These are phyloP conservation scores for Zygosaccharomyces rouxii DNA, from an alignment of 805 yeast species.

Conservation along the genomic window DNA sequence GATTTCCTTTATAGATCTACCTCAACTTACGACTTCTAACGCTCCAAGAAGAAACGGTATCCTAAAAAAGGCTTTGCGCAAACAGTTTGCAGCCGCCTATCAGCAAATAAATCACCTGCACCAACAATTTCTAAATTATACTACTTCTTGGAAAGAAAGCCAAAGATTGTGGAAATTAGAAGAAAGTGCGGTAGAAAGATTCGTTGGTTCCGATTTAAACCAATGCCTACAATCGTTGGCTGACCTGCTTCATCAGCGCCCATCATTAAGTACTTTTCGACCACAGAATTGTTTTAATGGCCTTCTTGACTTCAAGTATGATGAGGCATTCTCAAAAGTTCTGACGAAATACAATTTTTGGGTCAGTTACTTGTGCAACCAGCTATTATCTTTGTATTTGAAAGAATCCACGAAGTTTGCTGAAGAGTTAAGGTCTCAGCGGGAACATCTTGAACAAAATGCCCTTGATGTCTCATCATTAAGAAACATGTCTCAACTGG, in stretches of 20 bases:
- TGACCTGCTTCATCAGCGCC: constrained; percentile 2
- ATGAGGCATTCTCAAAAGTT: constrained; percentile 22
- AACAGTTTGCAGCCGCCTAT: not conserved
- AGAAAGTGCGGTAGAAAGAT: not conserved
- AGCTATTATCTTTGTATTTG: constrained; percentile 40
- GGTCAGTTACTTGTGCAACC: constrained; percentile 44
- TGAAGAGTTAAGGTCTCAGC: constrained; percentile 32
- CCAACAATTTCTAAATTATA: not conserved
- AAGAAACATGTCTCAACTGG: constrained; percentile 35
- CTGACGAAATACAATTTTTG: constrained; percentile 54
- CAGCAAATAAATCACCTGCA: not conserved
- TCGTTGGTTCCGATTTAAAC: not conserved
- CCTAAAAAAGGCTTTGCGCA: not conserved
- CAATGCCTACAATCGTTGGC: constrained; percentile 5
- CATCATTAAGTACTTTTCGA: not conserved
- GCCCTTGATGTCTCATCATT: constrained; percentile 39
- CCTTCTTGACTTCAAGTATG: constrained; percentile 1
- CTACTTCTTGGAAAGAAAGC: not conserved
- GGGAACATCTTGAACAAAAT: constrained; percentile 37
- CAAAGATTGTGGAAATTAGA: constrained; percentile 5
- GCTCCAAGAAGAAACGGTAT: not conserved
- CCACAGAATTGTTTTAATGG: not conserved
- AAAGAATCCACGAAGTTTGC: constrained; percentile 32
- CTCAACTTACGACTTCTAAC: not conserved
- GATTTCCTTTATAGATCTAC: not conserved